phyloP scores from a whole-genome alignment of 371 early-diverging fungal genomes.

The Mucor mucedo region DNA sequence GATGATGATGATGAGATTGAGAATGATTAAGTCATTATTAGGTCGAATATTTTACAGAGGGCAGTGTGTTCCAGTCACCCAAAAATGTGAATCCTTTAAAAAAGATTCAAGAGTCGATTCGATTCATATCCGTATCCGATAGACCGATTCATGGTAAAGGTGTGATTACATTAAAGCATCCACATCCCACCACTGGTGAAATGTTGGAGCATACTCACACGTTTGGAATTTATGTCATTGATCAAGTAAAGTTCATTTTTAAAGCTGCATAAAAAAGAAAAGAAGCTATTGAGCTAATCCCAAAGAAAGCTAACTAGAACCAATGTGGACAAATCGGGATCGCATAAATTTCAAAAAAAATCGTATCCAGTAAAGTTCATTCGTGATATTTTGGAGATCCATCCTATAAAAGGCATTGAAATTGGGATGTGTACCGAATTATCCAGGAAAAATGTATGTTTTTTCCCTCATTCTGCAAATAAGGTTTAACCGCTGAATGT shows the following conservation, averaged over 20 bases:
- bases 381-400: constrained; percentile 33
- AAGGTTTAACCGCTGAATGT: not conserved
- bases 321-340: not conserved
- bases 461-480: not conserved
- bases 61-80: constrained; percentile 2
- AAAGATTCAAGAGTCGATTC: constrained; percentile 21
- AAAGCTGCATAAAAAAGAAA: not conserved
- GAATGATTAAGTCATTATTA: not conserved
- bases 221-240: constrained; percentile 50
- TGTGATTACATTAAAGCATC: constrained; percentile 22
- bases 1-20: not conserved
- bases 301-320: constrained; percentile 1
- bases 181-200: constrained; percentile 25
- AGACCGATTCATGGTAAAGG: constrained; percentile 31
- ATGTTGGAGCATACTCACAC: constrained; percentile 28
- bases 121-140: constrained; percentile 9
- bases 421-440: constrained; percentile 19
- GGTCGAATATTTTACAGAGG: constrained; percentile 4
- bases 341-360: not conserved
- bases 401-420: constrained; percentile 29
- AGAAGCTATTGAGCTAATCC: too few relatives aligned
- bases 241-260: constrained; percentile 35
- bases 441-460: constrained; percentile 19
- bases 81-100: constrained; percentile 14
- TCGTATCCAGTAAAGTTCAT: constrained; percentile 24